Base-by-base conservation (phyloP, 2,329 filamentous ascomycete genomes). In the Monosporascus sp. region DNA sequence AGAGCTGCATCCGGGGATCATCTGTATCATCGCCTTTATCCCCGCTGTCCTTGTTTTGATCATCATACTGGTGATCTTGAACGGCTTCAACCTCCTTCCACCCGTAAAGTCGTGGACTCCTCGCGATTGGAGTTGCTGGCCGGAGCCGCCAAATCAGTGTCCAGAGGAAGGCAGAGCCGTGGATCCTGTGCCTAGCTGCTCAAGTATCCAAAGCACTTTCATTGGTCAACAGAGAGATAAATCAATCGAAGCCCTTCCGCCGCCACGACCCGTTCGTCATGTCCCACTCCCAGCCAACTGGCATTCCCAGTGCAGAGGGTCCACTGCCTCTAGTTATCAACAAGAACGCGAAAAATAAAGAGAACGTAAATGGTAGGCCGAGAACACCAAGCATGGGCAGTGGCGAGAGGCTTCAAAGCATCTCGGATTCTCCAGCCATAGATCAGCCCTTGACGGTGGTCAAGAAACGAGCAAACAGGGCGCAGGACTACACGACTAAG, bases 41-140 rank as follows among this genome's bases (percentile, higher is more conserved):
- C 67, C 73, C 39, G 62, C 63, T 51, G 59, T 68, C 38, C 61
- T 75, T 38, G 64, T 68, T 50, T 51, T 72, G n/a, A 64, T 70
- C 39, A 57, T 77, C 58, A 58, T 68, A 54, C 55, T 58, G 8
- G 63, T 60, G 24, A 60, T 61, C 41, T 58, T 67, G 52, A 63
- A 60, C 41, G 65, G 58, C 39, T 66, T 66, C 52, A 48, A 65
- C 37, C 56, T 65, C 17, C 25, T 58, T 11, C 53, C 59, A 4
- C 15, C 47, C 14, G 22, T 46, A 22, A 14, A 15, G 20, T 22
- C 20, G 41, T 44, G 14, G 17, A 52, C 31, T 18, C 53, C 48
- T 31, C 50, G 52, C 38, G 2, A 24, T 50, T 53, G 50, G 48
- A 50, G 49, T 47, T 20, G 39, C 37, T 52, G 49, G n/a, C 31